Conservation (phyloP, 208 protist species). For the Leishmania tropica region DNA sequence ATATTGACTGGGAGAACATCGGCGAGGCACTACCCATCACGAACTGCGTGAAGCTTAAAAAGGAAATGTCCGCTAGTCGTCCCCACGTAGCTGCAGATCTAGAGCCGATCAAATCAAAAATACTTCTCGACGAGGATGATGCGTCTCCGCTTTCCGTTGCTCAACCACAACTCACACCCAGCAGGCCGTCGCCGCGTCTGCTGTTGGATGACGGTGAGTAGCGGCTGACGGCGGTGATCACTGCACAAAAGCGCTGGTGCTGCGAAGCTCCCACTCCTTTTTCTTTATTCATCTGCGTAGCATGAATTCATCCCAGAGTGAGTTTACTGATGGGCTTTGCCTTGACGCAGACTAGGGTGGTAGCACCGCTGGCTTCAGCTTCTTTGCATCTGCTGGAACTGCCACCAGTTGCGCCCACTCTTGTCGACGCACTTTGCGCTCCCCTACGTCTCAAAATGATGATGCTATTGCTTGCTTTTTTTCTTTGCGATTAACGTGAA, state of each 20-base stretch:
- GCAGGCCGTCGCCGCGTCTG: not conserved
- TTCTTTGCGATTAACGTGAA: not conserved
- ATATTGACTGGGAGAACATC: constrained; percentile 49
- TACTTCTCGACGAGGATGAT: constrained; percentile 31
- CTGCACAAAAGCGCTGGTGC: not conserved
- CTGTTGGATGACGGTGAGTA: constrained; percentile 28
- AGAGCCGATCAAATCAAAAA: not conserved
- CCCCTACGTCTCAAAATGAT: not conserved
- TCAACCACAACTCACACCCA: not conserved
- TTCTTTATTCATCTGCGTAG: not conserved
- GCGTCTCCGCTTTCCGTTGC: no score
- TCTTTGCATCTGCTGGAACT: not conserved
- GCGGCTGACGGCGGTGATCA: not conserved
- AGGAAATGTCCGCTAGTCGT: not conserved
- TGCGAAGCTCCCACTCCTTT: not conserved
- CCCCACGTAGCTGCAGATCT: not conserved
- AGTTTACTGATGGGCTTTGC: not conserved
- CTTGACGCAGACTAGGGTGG: not conserved
- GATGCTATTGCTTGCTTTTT: not conserved
- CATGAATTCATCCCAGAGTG: not conserved
- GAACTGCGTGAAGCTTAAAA: not conserved
- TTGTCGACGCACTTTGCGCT: not conserved
- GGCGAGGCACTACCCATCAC: constrained; percentile 22
- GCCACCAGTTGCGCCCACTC: no score
- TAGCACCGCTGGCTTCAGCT: not conserved